Base-by-base conservation (phyloP, 192 early-diverging fungal species). In the Backusella tuberculispora region DNA sequence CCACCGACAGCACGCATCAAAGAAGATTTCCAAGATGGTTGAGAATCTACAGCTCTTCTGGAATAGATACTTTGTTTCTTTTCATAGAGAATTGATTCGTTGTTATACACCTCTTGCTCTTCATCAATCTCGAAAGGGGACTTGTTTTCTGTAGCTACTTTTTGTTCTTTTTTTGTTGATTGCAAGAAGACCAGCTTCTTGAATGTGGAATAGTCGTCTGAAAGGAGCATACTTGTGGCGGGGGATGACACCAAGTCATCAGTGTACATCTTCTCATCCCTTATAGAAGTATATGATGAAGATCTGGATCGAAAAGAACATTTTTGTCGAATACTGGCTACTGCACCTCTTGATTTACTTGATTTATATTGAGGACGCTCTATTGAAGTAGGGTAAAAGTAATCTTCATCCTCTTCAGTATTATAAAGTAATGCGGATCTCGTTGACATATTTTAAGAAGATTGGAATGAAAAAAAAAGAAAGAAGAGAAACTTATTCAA, bases 101-200 rank as follows among this genome's bases (percentile, higher is more conserved):
- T 17, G 19, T 9, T 24, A 9, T 53, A 8, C 0, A 53, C 19
- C n/a, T 53, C 50, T 53, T 53, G 50, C 3, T 53, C 50, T 53
- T 53, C 50, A 19, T 53, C n/a, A 4, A 19, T 19, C 9, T 53
- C 50, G 19, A 53, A 53, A 53, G 50, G 50, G 2, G 50, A 19
- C 0, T 19, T 53, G 9, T 8, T 9, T 53, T 53, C n/a, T 53
- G 19, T 10, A 53, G 50, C n/a, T 53, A 53, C 3, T 19, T 53
- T 53, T 53, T 24, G 50, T 3, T 53, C 50, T n/a, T 53, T 53
- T 19, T 53, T 53, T 0, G n/a, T 19, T 21, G 50, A 53, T 53
- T 53, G 50, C n/a, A 53, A 53, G 50, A 53, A 53, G n/a, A 9
- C 50, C 50, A 19, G 50, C 50, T 53, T 53, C 50, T 53, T 53